phyloP scores from a whole-genome alignment of 2,329 filamentous ascomycete genomes.

The Zasmidium citrigriseum region DNA sequence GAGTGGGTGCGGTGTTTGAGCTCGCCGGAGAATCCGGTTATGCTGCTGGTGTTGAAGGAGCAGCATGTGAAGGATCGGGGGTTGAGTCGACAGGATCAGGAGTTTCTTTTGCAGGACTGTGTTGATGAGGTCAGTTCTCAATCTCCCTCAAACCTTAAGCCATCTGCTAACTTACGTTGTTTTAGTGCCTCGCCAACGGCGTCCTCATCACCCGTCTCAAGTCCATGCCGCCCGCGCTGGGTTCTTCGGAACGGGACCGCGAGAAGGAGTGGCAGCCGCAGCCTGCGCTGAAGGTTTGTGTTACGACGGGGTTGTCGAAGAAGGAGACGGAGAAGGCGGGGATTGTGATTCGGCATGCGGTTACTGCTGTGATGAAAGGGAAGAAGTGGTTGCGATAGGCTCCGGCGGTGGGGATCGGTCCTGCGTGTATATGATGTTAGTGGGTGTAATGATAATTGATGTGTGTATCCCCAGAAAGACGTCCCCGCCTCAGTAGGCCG shows the following conservation, averaged over 20 bases:
- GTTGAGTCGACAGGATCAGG: slow-evolving; percentile 70
- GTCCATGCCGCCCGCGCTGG: slow-evolving; percentile 62
- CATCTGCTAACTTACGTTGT: slow-evolving; percentile 11
- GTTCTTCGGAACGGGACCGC: slow-evolving; percentile 66
- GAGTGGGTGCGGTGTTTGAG: slow-evolving; percentile 90
- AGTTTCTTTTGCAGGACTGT: slow-evolving; percentile 80
- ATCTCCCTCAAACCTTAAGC: neutral
- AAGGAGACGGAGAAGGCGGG: slow-evolving; percentile 97
- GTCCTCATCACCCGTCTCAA: slow-evolving; percentile 89
- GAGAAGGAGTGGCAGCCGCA: slow-evolving; percentile 62
- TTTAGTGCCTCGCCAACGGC: slow-evolving; percentile 79
- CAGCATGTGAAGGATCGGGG: slow-evolving; percentile 74
- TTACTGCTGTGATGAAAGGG: slow-evolving; percentile 80
- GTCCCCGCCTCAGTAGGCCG: too few relatives aligned
- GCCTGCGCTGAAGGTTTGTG: slow-evolving; percentile 86
- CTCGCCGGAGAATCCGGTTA: slow-evolving; percentile 78
- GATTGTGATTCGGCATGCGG: slow-evolving; percentile 81
- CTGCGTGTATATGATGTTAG: too few relatives aligned
- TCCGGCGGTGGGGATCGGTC: too few relatives aligned
- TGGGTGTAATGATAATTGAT: too few relatives aligned
- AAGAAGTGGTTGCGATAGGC: slow-evolving; percentile 35
- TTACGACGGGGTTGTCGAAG: slow-evolving; percentile 83
- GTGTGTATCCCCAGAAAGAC: too few relatives aligned
- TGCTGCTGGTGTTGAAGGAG: slow-evolving; percentile 80
- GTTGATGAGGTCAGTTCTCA: slow-evolving; percentile 81